Base-by-base conservation (phyloP, 495 filamentous ascomycete species). In the Viridothelium virens region DNA sequence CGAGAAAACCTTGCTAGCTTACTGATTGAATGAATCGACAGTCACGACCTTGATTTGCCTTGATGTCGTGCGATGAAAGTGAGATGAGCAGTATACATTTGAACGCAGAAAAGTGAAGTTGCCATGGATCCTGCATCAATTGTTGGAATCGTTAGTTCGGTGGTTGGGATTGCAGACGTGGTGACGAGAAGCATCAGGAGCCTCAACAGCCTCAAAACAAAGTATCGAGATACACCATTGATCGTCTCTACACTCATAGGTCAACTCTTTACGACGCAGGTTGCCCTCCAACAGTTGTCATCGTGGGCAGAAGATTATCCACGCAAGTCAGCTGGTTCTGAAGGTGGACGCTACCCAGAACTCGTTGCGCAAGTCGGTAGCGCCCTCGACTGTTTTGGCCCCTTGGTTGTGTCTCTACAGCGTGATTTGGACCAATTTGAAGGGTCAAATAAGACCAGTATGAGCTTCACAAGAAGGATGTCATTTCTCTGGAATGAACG, bases 141-240 rank as follows among this genome's bases (percentile, higher is more conserved):
- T 75, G 66, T 2, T 72, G 64, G 41, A 7, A 46, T 46, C 14
- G 9, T 46, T 7, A 46, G 41, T 46, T 46, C 41, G 14, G 41
- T 46, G 14, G 14, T 46, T 46, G 7, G 9, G 14, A 46, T 46
- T 16, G 41, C 41, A 46, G 41, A 16, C 14, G 41, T 46, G 7
- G 41, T 46, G 9, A 46, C 41, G 14, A 46, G 41, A 7, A 46
- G 41, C 41, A 46, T 46, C 41, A 46, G 14, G 14, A 46, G 41
- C 9, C 41, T 46, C 9, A 46, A 46, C 14, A 46, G 41, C 41
- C 41, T 46, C 9, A 46, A 46, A 46, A 46, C 14, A 46, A 46
- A 46, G 41, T 46, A 46, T 46, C 7, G 41, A 46, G 41, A 46
- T 7, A 16, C 41, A 16, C 41, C 41, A 16, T 16, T 46, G 41